These are phyloP conservation scores for Ocimum tenuiflorum DNA, from an alignment of 257 asterid genomes.

Conservation along the genomic window DNA sequence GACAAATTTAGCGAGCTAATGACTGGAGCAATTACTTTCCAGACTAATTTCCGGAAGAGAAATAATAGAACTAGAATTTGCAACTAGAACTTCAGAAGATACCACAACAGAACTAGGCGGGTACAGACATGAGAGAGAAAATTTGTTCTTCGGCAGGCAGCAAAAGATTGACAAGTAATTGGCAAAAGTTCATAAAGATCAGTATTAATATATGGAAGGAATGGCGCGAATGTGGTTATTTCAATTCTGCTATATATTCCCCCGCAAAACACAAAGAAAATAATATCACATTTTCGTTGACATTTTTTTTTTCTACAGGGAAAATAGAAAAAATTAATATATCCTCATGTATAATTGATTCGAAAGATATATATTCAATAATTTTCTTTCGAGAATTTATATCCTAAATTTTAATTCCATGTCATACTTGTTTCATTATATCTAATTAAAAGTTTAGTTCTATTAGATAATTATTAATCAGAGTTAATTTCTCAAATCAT, in stretches of 20 bases:
- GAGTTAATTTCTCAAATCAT: no score
- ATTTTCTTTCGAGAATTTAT: no score
- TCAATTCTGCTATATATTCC: neutral
- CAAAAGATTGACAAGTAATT: neutral
- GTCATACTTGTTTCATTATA: no score
- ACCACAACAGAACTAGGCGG: neutral
- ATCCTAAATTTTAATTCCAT: no score
- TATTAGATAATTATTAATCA: no score
- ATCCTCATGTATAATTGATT: no score
- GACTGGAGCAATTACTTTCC: neutral
- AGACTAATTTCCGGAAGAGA: neutral
- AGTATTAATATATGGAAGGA: neutral
- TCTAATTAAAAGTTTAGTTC: no score
- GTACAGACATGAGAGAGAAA: neutral
- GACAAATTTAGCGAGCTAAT: neutral
- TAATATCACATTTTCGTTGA: no score
- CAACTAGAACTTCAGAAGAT: conserved; percentile 13
- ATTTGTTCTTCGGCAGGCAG: neutral
- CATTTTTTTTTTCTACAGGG: no score
- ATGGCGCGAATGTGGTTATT: conserved; percentile 14
- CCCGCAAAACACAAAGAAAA: no score
- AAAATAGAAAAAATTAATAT: no score
- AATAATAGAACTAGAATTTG: neutral
- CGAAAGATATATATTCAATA: no score
- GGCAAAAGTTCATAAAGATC: neutral